Conservation (phyloP, 495 filamentous ascomycete species). For the Geoglossum glabrum region DNA sequence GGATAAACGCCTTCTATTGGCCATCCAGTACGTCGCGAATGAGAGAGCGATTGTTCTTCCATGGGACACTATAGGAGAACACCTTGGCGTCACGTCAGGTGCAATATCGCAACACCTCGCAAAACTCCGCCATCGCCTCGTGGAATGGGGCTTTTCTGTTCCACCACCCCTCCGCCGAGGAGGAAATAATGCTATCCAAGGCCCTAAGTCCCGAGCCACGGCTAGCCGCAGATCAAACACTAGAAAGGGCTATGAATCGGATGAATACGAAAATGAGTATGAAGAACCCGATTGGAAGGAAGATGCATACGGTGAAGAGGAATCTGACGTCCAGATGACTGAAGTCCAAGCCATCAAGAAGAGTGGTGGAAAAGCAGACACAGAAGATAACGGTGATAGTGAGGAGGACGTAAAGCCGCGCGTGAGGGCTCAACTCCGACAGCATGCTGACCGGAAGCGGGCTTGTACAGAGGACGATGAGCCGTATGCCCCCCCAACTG, state of each 20-base stretch:
- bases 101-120: conserved; percentile 5
- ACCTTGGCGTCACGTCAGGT: not conserved
- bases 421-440: not conserved
- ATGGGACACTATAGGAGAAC: conserved; percentile 1
- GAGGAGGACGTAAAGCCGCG: not conserved
- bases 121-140: not conserved
- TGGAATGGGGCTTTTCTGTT: not conserved
- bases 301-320: not conserved
- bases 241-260: not conserved
- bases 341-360: not conserved
- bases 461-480: not conserved
- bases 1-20: conserved; percentile 2
- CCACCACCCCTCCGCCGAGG: conserved; percentile 5
- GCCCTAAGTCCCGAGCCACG: not conserved
- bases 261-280: not conserved
- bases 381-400: not conserved
- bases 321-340: not conserved
- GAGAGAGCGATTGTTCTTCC: conserved; percentile 6
- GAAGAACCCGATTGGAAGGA: not conserved
- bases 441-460: not conserved
- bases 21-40: conserved; percentile 3
- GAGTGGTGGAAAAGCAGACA: not conserved
- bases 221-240: not conserved
- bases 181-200: not conserved
- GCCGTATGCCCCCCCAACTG: not conserved